Percentiles rank a stretch among this genome's conserved stretches.
Evolutionary conservation across 2,329 filamentous ascomycete genomes (phyloP).

Genomic region (Fusarium papillatum): DNA sequence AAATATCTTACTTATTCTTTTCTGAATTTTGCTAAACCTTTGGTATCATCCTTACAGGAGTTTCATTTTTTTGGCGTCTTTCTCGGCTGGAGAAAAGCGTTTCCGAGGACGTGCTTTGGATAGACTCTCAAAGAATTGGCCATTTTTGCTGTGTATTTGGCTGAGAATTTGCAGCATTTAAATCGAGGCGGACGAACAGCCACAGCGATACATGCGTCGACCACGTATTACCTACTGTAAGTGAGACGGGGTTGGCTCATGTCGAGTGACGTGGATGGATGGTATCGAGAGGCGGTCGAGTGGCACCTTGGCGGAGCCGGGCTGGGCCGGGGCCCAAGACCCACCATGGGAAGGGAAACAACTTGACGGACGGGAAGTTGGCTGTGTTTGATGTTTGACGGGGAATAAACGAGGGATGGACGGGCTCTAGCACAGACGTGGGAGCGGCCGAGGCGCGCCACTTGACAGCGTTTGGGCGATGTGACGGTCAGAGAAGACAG

Average conservation of each 20-base stretch:
- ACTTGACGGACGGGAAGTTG: slow-evolving; percentile 25
- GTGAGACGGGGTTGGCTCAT: slow-evolving; percentile 32
- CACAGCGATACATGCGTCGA: background rate
- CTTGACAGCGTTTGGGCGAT: slow-evolving; percentile 23
- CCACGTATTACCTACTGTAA: slow-evolving; percentile 12
- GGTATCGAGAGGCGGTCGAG: slow-evolving; percentile 27
- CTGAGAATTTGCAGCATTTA: background rate
- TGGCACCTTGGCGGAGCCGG: slow-evolving; percentile 17
- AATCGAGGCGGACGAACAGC: background rate
- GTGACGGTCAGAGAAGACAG: background rate
- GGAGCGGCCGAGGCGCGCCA: slow-evolving; percentile 41
- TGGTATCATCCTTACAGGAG: background rate
- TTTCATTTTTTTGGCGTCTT: background rate
- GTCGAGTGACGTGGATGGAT: slow-evolving; percentile 39
- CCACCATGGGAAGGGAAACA: slow-evolving; percentile 31
- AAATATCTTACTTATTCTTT: background rate
- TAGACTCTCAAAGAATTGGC: background rate
- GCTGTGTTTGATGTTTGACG: slow-evolving; percentile 38
- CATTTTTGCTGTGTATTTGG: background rate
- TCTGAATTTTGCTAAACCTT: background rate
- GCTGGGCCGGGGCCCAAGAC: slow-evolving; percentile 22
- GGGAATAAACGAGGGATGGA: slow-evolving; percentile 31
- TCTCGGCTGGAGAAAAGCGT: background rate
- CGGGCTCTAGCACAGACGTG: slow-evolving; percentile 38
- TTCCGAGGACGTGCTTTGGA: background rate